Evolutionary conservation across 345 rosid genomes (phyloP), one percentile per base, ranked within the genome.

Genomic region (Iberis pinnata): DNA sequence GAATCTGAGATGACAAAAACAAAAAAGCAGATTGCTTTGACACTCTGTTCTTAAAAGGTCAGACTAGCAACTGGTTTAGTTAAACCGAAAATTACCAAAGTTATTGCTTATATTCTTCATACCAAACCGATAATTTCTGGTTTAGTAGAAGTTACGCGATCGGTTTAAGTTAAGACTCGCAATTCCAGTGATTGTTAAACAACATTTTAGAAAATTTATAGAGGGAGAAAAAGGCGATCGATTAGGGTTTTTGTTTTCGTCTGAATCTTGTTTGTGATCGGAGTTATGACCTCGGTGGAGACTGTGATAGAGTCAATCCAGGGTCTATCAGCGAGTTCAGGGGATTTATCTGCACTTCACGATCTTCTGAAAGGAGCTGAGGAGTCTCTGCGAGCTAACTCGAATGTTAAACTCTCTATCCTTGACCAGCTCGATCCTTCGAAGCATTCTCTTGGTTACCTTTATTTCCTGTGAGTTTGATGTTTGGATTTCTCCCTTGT

Each of bases 381-480:
- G 6, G 83, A 76, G 12, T 60, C 71, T 31, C 81, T 85, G 56
- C 86, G 72, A 51, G 22, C 70, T 13, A 71, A 76, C 66, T 37
- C 81, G 7, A 53, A 65, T 64, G 51, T 69, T 50, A 60, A 78
- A 37, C 37, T 63, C 33, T 61, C 84, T 44, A 67, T 62, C 57
- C 84, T 85, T 60, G 82, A 76, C n/a, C 82, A 78, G 65, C 86
- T 85, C 53, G 86, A 82, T 53, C 78, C 89, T 9, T 54, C 73
- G 43, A 73, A 52, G 42, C 86, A 84, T 64, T 80, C 94, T 58
- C 86, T 85, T 15, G 89, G 94, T 55, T 85, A 79, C 74, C 78
- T 84, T 36, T 81, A 69, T 70, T 20, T 84, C 63, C 75, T 84
- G 94, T 84, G 65, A 72, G 64, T 69, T 60, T 15, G 19, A 24